Percentiles rank a stretch among this genome's conserved stretches.
These are phyloP conservation scores for Moesziomyces globuligerus DNA, from an alignment of 1,284 basidiomycete genomes.

Conservation along the genomic window DNA sequence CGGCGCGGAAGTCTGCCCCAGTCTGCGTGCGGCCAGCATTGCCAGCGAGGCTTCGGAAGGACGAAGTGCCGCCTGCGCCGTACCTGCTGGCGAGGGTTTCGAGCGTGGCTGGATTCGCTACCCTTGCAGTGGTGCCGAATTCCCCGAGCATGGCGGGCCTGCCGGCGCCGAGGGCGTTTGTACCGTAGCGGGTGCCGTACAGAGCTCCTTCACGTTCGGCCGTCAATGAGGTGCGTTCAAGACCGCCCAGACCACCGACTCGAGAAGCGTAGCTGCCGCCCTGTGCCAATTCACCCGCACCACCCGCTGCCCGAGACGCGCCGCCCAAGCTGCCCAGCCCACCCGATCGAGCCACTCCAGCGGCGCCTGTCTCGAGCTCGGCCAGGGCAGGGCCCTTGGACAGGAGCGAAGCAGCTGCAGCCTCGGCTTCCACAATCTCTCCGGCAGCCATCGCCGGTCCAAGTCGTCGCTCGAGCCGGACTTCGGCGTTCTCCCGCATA, in stretches of 20 bases:
- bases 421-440: not conserved
- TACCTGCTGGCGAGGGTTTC: not conserved
- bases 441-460: not conserved
- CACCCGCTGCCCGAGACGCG: not conserved
- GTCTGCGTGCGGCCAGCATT: too few species aligned
- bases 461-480: slow-evolving; percentile 4
- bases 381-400: not conserved
- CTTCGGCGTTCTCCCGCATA: too few species aligned
- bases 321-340: too few species aligned
- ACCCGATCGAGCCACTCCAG: not conserved
- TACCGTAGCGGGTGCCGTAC: not conserved
- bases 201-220: not conserved
- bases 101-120: too few species aligned
- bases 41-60: too few species aligned
- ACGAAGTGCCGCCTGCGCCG: too few species aligned
- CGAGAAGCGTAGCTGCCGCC: slow-evolving; percentile 1
- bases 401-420: not conserved
- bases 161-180: slow-evolving; percentile 1
- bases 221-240: slow-evolving; percentile 6
- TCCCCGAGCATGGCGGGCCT: slow-evolving; percentile 12
- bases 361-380: slow-evolving; percentile 1
- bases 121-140: not conserved
- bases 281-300: not conserved
- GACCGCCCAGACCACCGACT: slow-evolving; percentile 5
- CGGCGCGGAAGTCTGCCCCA: not conserved